phyloP scores from a whole-genome alignment of 331 rosid species.

The Malus hybrid region DNA sequence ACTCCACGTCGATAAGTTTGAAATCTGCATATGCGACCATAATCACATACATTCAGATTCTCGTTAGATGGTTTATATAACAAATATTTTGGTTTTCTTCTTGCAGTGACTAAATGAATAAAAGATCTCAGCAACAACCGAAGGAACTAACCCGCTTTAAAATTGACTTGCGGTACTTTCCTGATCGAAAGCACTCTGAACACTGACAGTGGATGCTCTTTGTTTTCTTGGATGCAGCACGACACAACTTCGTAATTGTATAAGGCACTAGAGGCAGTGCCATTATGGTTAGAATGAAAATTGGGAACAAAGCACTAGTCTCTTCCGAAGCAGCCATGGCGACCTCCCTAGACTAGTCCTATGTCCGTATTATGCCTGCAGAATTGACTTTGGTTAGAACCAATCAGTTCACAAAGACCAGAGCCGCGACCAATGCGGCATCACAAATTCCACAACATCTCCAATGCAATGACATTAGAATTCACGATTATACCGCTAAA shows the following conservation, averaged over 20 bases:
- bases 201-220: slow-evolving; percentile 93
- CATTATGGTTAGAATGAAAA: slow-evolving; percentile 92
- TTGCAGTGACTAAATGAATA: not conserved
- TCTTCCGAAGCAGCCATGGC: slow-evolving; percentile 89
- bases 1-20: slow-evolving; percentile 71
- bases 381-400: slow-evolving; percentile 3
- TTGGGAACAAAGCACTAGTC: slow-evolving; percentile 84
- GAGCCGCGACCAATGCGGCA: not conserved
- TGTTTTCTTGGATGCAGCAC: slow-evolving; percentile 66
- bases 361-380: slow-evolving; percentile 26
- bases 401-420: not conserved
- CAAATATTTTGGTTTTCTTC: not conserved
- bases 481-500: not conserved
- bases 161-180: slow-evolving; percentile 85
- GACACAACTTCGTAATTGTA: slow-evolving; percentile 70
- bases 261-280: slow-evolving; percentile 91
- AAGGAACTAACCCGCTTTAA: slow-evolving; percentile 58
- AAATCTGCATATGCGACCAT: slow-evolving; percentile 55
- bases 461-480: not conserved
- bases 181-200: slow-evolving; percentile 70
- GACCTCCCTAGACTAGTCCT: slow-evolving; percentile 22
- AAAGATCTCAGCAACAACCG: not conserved
- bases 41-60: not conserved
- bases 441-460: not conserved
- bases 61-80: not conserved